Conservation (phyloP, 2,329 filamentous ascomycete genomes). For the Magnaporthiopsis poae region DNA sequence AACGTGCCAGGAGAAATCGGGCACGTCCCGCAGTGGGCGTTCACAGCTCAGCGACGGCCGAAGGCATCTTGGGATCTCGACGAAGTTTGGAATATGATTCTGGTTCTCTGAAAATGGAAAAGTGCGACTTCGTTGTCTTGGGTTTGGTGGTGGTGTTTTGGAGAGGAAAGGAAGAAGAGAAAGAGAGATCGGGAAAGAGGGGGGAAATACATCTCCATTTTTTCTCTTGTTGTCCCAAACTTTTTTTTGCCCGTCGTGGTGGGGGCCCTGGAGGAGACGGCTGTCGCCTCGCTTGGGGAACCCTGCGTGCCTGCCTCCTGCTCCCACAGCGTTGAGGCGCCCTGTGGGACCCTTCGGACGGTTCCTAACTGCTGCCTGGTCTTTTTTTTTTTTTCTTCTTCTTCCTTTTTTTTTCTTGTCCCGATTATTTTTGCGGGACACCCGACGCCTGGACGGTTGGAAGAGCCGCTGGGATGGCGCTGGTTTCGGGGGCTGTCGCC, state of each 20-base stretch:
- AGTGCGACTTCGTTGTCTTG: constrained; percentile 59
- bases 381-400: not conserved
- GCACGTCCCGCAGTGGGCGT: constrained; percentile 67
- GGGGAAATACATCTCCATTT: constrained; percentile 18
- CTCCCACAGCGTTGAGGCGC: not conserved
- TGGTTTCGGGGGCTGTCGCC: not conserved
- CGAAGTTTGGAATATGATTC: constrained; percentile 46
- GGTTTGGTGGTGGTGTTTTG: constrained; percentile 24
- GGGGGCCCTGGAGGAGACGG: not conserved
- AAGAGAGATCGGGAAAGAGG: constrained; percentile 21
- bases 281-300: not conserved
- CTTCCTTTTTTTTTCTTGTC: not conserved
- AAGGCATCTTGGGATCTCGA: constrained; percentile 61
- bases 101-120: constrained; percentile 28
- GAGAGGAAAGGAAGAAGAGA: constrained; percentile 24
- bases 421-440: not conserved
- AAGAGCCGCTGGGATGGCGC: not conserved
- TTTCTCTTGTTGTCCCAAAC: constrained; percentile 14
- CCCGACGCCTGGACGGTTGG: not conserved
- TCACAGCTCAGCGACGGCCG: constrained; percentile 86
- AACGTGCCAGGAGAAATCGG: constrained; percentile 43
- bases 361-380: not conserved
- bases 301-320: not conserved
- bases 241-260: constrained; percentile 7
- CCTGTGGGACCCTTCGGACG: not conserved